Evolutionary conservation across 1,139 yeast species (phyloP).

Genomic region (Suhomyces anneliseae): DNA sequence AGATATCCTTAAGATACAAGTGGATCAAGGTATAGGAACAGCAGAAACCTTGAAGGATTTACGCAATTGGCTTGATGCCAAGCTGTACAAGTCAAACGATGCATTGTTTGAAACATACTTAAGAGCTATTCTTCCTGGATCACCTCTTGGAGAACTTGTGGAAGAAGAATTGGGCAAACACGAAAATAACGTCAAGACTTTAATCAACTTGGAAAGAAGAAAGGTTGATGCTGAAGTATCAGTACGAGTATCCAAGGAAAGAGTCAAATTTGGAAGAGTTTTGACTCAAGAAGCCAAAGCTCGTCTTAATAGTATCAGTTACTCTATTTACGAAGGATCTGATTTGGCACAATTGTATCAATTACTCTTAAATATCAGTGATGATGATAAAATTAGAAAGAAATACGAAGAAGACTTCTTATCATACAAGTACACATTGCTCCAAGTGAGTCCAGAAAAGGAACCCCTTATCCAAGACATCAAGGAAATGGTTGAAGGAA

Average conservation of each 20-base stretch:
- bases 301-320: constrained; percentile 43
- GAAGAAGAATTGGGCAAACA: constrained; percentile 53
- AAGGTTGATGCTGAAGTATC: constrained; percentile 40
- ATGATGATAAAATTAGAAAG: constrained; percentile 64
- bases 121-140: constrained; percentile 60
- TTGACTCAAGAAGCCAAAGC: constrained; percentile 33
- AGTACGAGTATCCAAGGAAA: constrained; percentile 31
- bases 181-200: constrained; percentile 46
- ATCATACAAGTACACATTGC: constrained; percentile 53
- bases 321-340: constrained; percentile 51
- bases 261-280: constrained; percentile 39
- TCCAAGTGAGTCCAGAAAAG: constrained; percentile 48
- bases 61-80: constrained; percentile 41
- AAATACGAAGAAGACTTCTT: constrained; percentile 59
- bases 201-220: constrained; percentile 48
- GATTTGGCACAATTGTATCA: constrained; percentile 55
- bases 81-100: constrained; percentile 30
- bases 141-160: constrained; percentile 55
- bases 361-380: constrained; percentile 56
- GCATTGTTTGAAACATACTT: constrained; percentile 48
- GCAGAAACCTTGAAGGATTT: constrained; percentile 52
- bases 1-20: constrained; percentile 21
- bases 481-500: constrained; percentile 62
- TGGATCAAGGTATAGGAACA: constrained; percentile 36
- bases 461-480: constrained; percentile 40